phyloP scores from a whole-genome alignment of 192 early-diverging fungal genomes.

The Backusella macrospora region DNA sequence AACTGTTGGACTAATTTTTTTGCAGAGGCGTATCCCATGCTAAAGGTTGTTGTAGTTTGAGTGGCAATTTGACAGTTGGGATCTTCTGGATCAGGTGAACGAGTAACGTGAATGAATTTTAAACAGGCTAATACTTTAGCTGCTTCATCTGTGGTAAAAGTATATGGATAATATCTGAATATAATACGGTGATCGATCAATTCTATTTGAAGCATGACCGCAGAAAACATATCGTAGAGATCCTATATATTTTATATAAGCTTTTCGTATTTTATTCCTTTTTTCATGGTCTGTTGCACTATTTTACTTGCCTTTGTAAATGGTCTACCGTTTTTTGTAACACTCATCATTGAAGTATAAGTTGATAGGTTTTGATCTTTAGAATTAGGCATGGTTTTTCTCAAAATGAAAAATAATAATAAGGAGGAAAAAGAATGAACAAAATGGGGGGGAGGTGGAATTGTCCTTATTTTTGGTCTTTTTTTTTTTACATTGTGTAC shows the following conservation, averaged over 20 bases:
- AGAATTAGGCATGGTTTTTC: conserved; percentile 13
- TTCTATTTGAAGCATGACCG: conserved; percentile 49
- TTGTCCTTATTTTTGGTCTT: not conserved
- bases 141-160: conserved; percentile 59
- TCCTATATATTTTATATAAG: conserved; percentile 35
- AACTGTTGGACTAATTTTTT: conserved; percentile 54
- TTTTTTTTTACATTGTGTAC: conserved; percentile 9
- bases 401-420: not conserved
- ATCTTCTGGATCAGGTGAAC: conserved; percentile 50
- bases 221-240: conserved; percentile 56
- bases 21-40: conserved; percentile 54
- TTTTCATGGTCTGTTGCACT: not conserved
- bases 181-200: conserved; percentile 50
- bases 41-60: conserved; percentile 58
- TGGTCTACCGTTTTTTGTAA: conserved; percentile 15
- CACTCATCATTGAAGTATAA: conserved; percentile 29
- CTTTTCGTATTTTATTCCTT: not conserved
- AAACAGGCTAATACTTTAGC: conserved; percentile 46
- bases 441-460: too few relatives aligned
- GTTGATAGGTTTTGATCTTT: conserved; percentile 1
- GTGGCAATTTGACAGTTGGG: conserved; percentile 49
- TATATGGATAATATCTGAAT: conserved; percentile 54
- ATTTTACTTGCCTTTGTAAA: conserved; percentile 18
- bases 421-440: conserved; percentile 1
- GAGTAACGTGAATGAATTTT: conserved; percentile 52